Conservation (phyloP, 192 early-diverging fungal genomes). For the Mortierella antarctica region DNA sequence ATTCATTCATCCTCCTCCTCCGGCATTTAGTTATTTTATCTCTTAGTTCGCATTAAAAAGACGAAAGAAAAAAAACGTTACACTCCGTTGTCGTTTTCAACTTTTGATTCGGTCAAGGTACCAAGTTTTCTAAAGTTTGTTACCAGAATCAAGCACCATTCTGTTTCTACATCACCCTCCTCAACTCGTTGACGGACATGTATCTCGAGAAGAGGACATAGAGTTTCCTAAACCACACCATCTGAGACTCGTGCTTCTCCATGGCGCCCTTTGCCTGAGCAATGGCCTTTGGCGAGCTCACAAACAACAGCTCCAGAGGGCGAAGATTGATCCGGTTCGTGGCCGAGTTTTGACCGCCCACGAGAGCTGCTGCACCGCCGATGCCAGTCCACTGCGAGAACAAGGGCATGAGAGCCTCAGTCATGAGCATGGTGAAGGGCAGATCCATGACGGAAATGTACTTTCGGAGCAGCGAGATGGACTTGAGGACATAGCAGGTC, state of each 20-base stretch:
- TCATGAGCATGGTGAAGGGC: conserved; percentile 63
- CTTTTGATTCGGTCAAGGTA: no score
- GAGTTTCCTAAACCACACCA: conserved; percentile 93
- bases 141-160: no score
- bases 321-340: conserved; percentile 9
- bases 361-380: conserved; percentile 58
- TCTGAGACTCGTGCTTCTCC: conserved; percentile 83
- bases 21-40: background rate
- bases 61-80: conserved; percentile 1
- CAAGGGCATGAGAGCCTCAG: conserved; percentile 66
- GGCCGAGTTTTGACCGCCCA: background rate
- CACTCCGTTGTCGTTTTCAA: background rate
- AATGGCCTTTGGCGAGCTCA: conserved; percentile 70
- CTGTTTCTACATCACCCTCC: conserved; percentile 53
- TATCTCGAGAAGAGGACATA: conserved; percentile 90
- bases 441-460: conserved; percentile 42
- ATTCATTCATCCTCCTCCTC: background rate
- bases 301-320: conserved; percentile 60
- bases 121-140: no score
- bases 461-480: conserved; percentile 47
- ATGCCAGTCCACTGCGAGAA: conserved; percentile 68
- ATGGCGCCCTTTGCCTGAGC: conserved; percentile 74
- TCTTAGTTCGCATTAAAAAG: conserved; percentile 2
- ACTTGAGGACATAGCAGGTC: conserved; percentile 59
- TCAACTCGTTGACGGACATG: conserved; percentile 86